Evolutionary conservation across 2,329 filamentous ascomycete species (phyloP).

Genomic region (Fusarium sp.): DNA sequence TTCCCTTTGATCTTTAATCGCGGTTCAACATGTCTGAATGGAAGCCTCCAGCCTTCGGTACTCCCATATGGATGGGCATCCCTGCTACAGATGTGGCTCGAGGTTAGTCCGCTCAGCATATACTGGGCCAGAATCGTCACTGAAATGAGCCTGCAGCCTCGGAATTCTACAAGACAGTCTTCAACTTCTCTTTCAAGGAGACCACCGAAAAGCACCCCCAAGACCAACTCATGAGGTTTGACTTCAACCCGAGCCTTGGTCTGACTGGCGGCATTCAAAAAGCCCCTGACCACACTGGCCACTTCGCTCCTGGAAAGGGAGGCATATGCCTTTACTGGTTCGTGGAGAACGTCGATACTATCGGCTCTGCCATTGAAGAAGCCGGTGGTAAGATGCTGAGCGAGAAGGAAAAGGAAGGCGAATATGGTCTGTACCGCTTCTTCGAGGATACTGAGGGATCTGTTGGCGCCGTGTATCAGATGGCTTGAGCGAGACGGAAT

Average conservation of each 20-base stretch:
- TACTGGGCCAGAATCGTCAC: neutral
- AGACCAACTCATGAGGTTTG: slow-evolving; percentile 44
- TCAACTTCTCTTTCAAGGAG: slow-evolving; percentile 46
- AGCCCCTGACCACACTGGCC: slow-evolving; percentile 44
- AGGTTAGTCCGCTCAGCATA: slow-evolving; percentile 34
- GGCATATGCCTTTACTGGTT: slow-evolving; percentile 49
- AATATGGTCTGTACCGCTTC: slow-evolving; percentile 47
- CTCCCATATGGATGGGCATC: slow-evolving; percentile 48
- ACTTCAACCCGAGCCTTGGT: slow-evolving; percentile 48
- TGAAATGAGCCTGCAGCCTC: slow-evolving; percentile 36
- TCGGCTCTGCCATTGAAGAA: slow-evolving; percentile 43
- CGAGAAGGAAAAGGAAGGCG: slow-evolving; percentile 46
- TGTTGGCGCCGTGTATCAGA: slow-evolving; percentile 49
- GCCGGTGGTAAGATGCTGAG: slow-evolving; percentile 50
- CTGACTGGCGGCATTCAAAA: slow-evolving; percentile 49
- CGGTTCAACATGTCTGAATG: slow-evolving; percentile 44
- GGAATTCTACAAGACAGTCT: slow-evolving; percentile 49
- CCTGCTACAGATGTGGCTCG: slow-evolving; percentile 47
- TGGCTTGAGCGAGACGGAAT: slow-evolving; percentile 24
- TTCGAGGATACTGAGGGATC: slow-evolving; percentile 52
- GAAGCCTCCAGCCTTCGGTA: slow-evolving; percentile 49
- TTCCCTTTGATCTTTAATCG: neutral
- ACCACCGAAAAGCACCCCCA: slow-evolving; percentile 17
- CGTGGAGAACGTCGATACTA: slow-evolving; percentile 49
- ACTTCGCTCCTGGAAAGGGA: slow-evolving; percentile 45